Evolutionary conservation across 2,329 filamentous ascomycete genomes (phyloP).

Genomic region (Allantophomopsis cytisporea): DNA sequence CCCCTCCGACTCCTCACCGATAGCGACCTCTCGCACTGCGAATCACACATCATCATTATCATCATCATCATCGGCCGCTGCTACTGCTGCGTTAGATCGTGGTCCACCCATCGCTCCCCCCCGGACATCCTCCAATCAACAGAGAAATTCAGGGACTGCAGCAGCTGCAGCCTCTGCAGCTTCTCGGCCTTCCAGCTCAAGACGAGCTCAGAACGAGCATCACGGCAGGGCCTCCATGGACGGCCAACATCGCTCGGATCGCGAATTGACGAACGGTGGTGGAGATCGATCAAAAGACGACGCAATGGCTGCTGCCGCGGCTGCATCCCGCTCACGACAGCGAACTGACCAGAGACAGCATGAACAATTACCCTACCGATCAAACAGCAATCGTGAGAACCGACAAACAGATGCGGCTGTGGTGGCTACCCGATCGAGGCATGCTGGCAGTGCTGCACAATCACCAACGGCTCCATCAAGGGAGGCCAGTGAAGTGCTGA

Average conservation of each 20-base stretch:
- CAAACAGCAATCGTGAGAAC: constrained; percentile 24
- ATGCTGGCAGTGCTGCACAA: constrained; percentile 30
- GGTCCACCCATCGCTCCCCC: constrained; percentile 63
- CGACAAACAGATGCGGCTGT: constrained; percentile 20
- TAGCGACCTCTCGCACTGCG: constrained; percentile 5
- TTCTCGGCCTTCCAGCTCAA: constrained; percentile 7
- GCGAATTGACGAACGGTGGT: constrained; percentile 20
- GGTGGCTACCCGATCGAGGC: constrained; percentile 8
- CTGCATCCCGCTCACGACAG: constrained; percentile 27
- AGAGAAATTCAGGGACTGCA: constrained; percentile 19
- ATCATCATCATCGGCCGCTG: constrained; percentile 25
- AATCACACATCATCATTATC: constrained; percentile 24
- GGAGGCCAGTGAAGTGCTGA: constrained; percentile 69
- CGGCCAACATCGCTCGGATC: constrained; percentile 8
- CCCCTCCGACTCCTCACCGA: constrained; percentile 6
- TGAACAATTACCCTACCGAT: constrained; percentile 27
- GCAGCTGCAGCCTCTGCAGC: constrained; percentile 19
- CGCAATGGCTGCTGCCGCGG: constrained; percentile 15
- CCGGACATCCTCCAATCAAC: constrained; percentile 66
- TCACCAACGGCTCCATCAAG: constrained; percentile 47
- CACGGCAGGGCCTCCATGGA: background rate
- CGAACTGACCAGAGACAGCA: constrained; percentile 24
- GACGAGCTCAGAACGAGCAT: constrained; percentile 9
- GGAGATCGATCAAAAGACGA: constrained; percentile 20
- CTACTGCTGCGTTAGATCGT: constrained; percentile 31